Conservation (phyloP, 345 rosid species). For the Leavenworthia alabamica region DNA sequence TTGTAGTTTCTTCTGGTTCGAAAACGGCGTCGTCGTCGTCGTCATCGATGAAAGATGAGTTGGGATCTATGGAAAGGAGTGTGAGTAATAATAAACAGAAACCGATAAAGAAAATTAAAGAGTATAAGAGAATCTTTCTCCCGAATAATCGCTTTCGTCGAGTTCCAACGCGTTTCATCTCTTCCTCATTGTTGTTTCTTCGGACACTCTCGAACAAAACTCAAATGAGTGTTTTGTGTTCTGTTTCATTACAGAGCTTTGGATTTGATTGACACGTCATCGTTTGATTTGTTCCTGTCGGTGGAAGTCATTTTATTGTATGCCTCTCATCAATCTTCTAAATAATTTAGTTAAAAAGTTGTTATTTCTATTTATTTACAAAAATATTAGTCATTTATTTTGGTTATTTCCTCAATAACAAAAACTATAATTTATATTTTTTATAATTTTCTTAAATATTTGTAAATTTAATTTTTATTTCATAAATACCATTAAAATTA, state of each 20-base stretch:
- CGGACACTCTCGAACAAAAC: background rate
- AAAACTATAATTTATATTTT: no score
- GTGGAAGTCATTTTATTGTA: no score
- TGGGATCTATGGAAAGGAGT: slow-evolving; percentile 49
- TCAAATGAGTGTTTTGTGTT: background rate
- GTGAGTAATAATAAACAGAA: slow-evolving; percentile 48
- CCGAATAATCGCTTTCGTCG: slow-evolving; percentile 46
- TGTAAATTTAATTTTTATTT: no score
- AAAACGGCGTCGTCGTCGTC: slow-evolving; percentile 20
- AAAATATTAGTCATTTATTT: no score
- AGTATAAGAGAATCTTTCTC: slow-evolving; percentile 33
- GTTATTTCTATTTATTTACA: no score
- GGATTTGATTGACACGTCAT: slow-evolving; percentile 2
- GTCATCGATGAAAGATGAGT: slow-evolving; percentile 23
- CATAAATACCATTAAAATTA: no score
- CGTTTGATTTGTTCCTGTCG: slow-evolving; percentile 15
- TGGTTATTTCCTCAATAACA: no score
- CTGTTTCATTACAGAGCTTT: background rate
- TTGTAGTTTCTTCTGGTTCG: slow-evolving; percentile 20
- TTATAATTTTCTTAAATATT: no score
- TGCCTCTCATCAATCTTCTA: no score
- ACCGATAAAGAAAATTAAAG: slow-evolving; percentile 38
- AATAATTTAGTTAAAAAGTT: no score
- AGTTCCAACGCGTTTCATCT: slow-evolving; percentile 37
- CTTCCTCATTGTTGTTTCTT: slow-evolving; percentile 5